Conservation (phyloP, 108 stramenopile species). For the Stephanodiscus triporus region DNA sequence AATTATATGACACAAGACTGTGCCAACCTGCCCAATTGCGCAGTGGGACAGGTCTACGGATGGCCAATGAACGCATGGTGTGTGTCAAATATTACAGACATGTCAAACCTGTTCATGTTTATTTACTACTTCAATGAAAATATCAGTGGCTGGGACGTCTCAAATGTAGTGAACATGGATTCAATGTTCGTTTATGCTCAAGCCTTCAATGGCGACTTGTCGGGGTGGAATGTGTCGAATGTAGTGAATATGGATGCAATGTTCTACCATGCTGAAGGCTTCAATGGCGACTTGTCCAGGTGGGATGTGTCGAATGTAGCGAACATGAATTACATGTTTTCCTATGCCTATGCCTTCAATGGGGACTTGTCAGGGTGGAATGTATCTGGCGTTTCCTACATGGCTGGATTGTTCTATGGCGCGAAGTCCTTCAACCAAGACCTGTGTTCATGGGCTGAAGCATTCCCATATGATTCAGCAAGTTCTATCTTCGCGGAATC, state of each 20-base stretch:
- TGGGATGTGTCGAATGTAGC: slow-evolving; percentile 6
- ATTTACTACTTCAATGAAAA: slow-evolving; percentile 31
- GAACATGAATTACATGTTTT: background rate
- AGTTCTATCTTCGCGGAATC: background rate
- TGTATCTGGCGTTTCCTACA: background rate
- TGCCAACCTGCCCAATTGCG: background rate
- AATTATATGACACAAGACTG: background rate
- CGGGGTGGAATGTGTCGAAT: slow-evolving; percentile 5
- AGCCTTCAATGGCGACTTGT: background rate
- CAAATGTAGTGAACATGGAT: slow-evolving; percentile 22
- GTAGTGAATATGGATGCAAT: background rate
- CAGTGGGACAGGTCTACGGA: slow-evolving; percentile 16
- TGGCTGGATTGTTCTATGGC: slow-evolving; percentile 12
- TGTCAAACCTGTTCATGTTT: slow-evolving; percentile 5
- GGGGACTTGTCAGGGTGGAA: slow-evolving; percentile 10
- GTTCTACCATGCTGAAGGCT: background rate
- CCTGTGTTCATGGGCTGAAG: background rate
- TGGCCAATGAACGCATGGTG: slow-evolving; percentile 34
- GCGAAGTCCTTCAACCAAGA: slow-evolving; percentile 4
- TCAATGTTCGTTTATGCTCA: slow-evolving; percentile 9
- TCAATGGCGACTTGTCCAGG: slow-evolving; percentile 8
- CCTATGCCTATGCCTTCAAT: background rate
- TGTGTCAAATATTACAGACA: slow-evolving; percentile 19
- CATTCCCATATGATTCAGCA: background rate
- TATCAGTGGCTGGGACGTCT: slow-evolving; percentile 40